These are phyloP conservation scores for Rubus parviflorus DNA, from an alignment of 306 rosid species.

Conservation along the genomic window DNA sequence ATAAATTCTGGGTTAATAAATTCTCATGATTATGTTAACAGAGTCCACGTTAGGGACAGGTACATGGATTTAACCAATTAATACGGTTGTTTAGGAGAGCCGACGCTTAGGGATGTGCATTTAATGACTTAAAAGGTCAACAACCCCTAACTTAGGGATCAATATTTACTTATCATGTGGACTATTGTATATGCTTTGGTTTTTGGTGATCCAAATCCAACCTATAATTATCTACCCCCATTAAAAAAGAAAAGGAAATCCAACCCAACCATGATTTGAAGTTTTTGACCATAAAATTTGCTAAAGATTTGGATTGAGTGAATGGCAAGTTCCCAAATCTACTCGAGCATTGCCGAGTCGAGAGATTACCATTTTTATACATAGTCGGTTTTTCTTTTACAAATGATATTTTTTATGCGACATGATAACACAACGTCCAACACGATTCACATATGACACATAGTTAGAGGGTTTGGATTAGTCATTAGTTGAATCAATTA, in stretches of 20 bases:
- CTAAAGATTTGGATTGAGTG: neutral
- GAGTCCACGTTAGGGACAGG: neutral
- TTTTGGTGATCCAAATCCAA: conserved; percentile 11
- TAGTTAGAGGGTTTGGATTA: no score
- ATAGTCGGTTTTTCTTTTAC: no score
- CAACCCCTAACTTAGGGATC: neutral
- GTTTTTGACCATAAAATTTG: neutral
- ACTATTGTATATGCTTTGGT: neutral
- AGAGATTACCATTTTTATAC: no score
- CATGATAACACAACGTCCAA: no score
- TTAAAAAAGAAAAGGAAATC: neutral
- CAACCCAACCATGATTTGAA: neutral
- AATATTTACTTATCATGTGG: neutral
- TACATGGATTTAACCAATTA: neutral
- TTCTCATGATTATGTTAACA: neutral
- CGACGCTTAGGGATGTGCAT: neutral
- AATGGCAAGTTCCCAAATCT: neutral
- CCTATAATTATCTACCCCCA: neutral
- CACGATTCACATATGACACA: no score
- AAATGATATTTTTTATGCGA: no score
- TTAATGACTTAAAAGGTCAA: conserved; percentile 12
- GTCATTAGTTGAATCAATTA: no score
- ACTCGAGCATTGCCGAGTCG: no score
- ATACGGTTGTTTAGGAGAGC: no score
- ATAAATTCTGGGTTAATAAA: neutral